A percentile compares a stretch with the other conserved stretches of the same genome.
Conservation (phyloP, 225 moss, liverwort and hornwort genomes). For the Neckera pumila region DNA sequence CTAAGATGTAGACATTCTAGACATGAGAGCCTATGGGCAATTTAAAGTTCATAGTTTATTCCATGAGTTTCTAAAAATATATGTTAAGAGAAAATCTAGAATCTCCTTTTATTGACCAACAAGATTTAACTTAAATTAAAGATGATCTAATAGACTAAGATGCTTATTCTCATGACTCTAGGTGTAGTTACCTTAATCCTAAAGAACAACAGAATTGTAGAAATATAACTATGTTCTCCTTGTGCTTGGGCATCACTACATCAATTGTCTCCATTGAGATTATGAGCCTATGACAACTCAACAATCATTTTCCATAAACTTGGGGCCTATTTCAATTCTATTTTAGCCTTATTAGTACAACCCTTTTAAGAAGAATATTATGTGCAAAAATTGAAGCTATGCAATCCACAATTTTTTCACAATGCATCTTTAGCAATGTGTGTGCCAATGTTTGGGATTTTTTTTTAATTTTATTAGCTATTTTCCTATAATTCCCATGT, state of each 20-base stretch:
- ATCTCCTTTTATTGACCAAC: neutral
- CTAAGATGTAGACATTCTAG: neutral
- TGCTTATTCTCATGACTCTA: fast-evolving
- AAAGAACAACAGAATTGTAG: neutral
- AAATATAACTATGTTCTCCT: neutral
- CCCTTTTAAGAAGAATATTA: neutral
- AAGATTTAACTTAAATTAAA: neutral
- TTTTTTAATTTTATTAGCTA: neutral
- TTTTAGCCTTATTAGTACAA: neutral
- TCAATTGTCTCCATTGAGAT: neutral
- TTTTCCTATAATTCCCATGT: neutral
- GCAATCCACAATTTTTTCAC: neutral
- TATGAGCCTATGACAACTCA: neutral
- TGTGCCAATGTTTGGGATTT: neutral
- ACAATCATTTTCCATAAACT: neutral
- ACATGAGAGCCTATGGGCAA: neutral
- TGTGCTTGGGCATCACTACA: neutral
- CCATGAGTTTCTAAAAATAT: neutral
- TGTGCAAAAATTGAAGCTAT: neutral
- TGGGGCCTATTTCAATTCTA: neutral
- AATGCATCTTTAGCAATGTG: neutral
- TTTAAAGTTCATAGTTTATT: neutral
- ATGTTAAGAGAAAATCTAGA: neutral
- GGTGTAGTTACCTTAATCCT: neutral
- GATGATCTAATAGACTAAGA: neutral